phyloP scores from a whole-genome alignment of 2,329 filamentous ascomycete genomes.

The Curvularia sp. region DNA sequence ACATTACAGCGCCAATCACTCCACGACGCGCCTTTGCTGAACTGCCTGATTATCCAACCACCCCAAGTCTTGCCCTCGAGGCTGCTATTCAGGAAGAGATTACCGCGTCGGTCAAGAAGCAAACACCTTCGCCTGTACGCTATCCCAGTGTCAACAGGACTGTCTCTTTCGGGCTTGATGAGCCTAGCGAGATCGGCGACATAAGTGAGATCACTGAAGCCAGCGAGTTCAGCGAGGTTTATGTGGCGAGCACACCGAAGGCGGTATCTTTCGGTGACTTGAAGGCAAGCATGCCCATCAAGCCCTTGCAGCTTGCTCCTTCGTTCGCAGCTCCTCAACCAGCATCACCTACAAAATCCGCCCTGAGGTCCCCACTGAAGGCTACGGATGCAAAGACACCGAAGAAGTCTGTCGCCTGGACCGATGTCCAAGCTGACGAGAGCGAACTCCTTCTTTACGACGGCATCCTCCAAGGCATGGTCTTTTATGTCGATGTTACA shows the following conservation, averaged over 20 bases:
- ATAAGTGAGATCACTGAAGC: slow-evolving; percentile 23
- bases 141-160: slow-evolving; percentile 19
- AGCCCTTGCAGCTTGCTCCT: slow-evolving; percentile 24
- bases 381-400: slow-evolving; percentile 36
- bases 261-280: slow-evolving; percentile 19
- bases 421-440: slow-evolving; percentile 29
- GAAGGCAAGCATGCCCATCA: slow-evolving; percentile 24
- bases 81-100: slow-evolving; percentile 38
- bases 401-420: slow-evolving; percentile 49
- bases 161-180: slow-evolving; percentile 20
- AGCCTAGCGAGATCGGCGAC: slow-evolving; percentile 23
- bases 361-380: slow-evolving; percentile 48
- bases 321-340: slow-evolving; percentile 20
- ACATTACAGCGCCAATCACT: slow-evolving; percentile 30
- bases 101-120: slow-evolving; percentile 35
- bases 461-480: slow-evolving; percentile 62
- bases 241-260: slow-evolving; percentile 21
- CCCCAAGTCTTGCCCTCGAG: slow-evolving; percentile 34
- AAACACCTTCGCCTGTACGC: slow-evolving; percentile 31
- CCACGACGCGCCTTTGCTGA: slow-evolving; percentile 32
- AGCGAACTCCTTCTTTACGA: slow-evolving; percentile 32
- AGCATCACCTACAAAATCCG: slow-evolving; percentile 41
- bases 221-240: slow-evolving; percentile 23
- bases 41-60: slow-evolving; percentile 33
- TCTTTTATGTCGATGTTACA: slow-evolving; percentile 84